These are phyloP conservation scores for Boechera retrofracta DNA, from an alignment of 345 rosid genomes.

Conservation along the genomic window DNA sequence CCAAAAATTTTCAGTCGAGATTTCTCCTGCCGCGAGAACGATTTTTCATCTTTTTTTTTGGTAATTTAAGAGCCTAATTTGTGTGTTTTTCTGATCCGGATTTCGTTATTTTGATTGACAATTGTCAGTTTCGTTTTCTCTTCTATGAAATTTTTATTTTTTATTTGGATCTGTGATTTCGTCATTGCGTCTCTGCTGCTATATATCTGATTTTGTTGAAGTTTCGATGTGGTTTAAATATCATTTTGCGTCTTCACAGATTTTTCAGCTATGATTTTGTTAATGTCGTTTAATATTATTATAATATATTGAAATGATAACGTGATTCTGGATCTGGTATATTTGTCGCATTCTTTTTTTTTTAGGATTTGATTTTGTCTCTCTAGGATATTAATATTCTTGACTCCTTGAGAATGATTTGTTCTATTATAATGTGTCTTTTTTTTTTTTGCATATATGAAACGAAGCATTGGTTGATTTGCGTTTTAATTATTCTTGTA, in stretches of 20 bases:
- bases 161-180: background rate
- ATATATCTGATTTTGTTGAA: background rate
- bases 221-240: background rate
- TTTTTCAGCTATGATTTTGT: background rate
- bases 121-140: slow-evolving; percentile 15
- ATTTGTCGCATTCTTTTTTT: slow-evolving; percentile 11
- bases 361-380: background rate
- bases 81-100: background rate
- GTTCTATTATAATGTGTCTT: background rate
- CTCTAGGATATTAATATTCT: background rate
- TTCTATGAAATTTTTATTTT: background rate
- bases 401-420: slow-evolving; percentile 5
- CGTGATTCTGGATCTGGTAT: slow-evolving; percentile 34
- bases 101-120: slow-evolving; percentile 16
- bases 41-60: background rate
- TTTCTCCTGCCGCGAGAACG: background rate
- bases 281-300: background rate
- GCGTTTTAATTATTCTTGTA: slow-evolving; percentile 6
- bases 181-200: background rate
- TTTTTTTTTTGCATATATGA: background rate
- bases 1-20: background rate
- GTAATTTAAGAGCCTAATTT: background rate
- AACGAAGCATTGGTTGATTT: slow-evolving; percentile 11
- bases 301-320: slow-evolving; percentile 8
- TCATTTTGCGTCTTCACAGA: background rate